Evolutionary conservation across 139 green algal genomes (phyloP), one percentile per base, ranked within the genome.

Genomic region (Raphidocelis subcapitata): DNA sequence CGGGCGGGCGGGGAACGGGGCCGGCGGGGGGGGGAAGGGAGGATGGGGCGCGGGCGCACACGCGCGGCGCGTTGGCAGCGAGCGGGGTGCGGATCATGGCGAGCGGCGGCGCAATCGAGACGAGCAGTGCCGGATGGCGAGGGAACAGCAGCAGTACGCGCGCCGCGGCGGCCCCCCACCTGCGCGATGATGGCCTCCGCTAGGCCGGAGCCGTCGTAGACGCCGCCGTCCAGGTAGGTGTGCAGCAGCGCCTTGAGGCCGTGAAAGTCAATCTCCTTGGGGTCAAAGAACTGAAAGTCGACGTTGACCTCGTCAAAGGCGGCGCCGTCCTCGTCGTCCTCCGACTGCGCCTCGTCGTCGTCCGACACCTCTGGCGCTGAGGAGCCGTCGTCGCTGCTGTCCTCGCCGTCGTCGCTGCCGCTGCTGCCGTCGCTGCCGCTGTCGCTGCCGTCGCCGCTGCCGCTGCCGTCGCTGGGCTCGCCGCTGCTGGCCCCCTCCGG

Each of bases 241-340:
- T 74, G 59, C 69, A 98, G 74, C 67, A 98, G 79, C 1, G 84
- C 84, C 51, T 89, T 92, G 15, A 98, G 70, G 26, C 93, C 93
- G 18, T 92, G 91, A 61, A 93, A 98, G 81, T 98, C 93, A 0
- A 75, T 72, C n/a, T 95, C 90, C 52, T 86, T 74, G 0, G 93
- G 92, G 26, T 93, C 86, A 55, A 90, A 94, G 62, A 98, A 98
- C 54, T 95, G 84, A 67, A 98, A 95, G 44, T 97, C 79, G 0
- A 97, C 86, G 28, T 93, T 72, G 3, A 97, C 77, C 31, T 94
- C 49, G 26, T 90, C 76, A 41, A 81, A 76, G 24, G 59, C 61
- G 47, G 85, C 76, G 54, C 72, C 64, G 0, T 85, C 77, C 37
- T 81, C 72, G 35, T 74, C 80, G 41, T 85, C n/a, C n/a, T n/a